phyloP scores from a whole-genome alignment of 768 basidiomycete genomes.

The Kwoniella newhampshirensis region DNA sequence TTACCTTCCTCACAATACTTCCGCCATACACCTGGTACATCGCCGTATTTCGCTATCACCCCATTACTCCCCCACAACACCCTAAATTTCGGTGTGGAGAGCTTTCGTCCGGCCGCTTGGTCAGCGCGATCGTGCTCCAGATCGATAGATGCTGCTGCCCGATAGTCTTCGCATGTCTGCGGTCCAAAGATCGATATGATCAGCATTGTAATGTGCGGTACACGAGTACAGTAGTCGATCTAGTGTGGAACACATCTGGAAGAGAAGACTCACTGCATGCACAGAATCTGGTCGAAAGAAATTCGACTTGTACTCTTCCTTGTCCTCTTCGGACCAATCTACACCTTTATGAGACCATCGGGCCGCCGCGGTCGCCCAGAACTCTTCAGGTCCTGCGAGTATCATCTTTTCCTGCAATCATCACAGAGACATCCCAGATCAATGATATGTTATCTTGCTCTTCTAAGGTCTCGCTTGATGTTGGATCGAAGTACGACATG shows the following conservation, averaged over 20 bases:
- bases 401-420: conserved; percentile 35
- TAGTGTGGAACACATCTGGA: background rate
- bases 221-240: background rate
- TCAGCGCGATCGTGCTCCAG: conserved; percentile 44
- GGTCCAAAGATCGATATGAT: conserved; percentile 2
- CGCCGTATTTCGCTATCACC: conserved; percentile 24
- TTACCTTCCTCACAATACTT: conserved; percentile 19
- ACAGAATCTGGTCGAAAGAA: conserved; percentile 23
- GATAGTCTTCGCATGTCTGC: conserved; percentile 50
- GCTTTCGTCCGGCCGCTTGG: conserved; percentile 18
- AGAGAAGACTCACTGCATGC: conserved; percentile 28
- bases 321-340: conserved; percentile 29
- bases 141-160: conserved; percentile 50
- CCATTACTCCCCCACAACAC: conserved; percentile 43
- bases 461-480: background rate
- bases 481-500: too few relatives aligned
- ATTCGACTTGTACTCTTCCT: conserved; percentile 25
- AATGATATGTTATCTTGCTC: background rate
- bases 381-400: conserved; percentile 24
- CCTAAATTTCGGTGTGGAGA: conserved; percentile 22
- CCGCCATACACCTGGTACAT: conserved; percentile 27
- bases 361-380: conserved; percentile 22
- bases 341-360: conserved; percentile 21
- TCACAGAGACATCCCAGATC: background rate
- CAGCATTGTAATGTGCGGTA: background rate